Percentiles rank a stretch among this genome's conserved stretches.
Evolutionary conservation across 2,329 filamentous ascomycete species (phyloP).

Genomic region (Chrysoporthe puriensis): DNA sequence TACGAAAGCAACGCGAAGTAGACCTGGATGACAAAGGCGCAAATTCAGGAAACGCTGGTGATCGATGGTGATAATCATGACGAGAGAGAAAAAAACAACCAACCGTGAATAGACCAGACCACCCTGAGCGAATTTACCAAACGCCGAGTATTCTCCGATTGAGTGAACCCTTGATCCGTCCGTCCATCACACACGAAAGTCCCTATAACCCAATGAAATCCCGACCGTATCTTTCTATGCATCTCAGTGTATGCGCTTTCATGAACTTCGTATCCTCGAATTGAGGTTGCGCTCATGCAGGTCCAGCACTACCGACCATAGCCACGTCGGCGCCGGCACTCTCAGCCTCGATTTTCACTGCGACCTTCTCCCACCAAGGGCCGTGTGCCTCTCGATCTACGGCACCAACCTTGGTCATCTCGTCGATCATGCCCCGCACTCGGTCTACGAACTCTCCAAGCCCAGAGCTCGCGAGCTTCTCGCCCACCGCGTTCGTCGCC

Average conservation of each 20-base stretch:
- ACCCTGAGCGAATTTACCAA: neutral
- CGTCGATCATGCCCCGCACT: constrained; percentile 71
- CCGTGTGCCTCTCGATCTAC: constrained; percentile 72
- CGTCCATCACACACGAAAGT: neutral
- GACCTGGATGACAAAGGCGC: neutral
- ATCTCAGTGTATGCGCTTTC: constrained; percentile 4
- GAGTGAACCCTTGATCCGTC: neutral
- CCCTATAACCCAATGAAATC: neutral
- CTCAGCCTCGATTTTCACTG: constrained; percentile 52
- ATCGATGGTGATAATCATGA: neutral
- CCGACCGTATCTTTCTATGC: neutral
- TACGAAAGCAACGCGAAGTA: neutral
- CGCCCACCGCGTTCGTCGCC: constrained; percentile 68
- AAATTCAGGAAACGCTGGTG: neutral
- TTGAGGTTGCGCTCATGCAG: neutral
- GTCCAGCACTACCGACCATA: neutral
- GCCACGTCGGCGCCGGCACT: neutral
- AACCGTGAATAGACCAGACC: neutral
- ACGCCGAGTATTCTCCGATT: neutral
- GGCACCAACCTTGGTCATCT: constrained; percentile 64
- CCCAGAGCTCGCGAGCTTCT: constrained; percentile 70
- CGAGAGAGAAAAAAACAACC: neutral
- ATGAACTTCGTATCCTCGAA: neutral
- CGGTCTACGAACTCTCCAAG: constrained; percentile 74
- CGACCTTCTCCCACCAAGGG: constrained; percentile 71